Conservation (phyloP, 1,284 basidiomycete genomes). For the Leccinum solheimii region DNA sequence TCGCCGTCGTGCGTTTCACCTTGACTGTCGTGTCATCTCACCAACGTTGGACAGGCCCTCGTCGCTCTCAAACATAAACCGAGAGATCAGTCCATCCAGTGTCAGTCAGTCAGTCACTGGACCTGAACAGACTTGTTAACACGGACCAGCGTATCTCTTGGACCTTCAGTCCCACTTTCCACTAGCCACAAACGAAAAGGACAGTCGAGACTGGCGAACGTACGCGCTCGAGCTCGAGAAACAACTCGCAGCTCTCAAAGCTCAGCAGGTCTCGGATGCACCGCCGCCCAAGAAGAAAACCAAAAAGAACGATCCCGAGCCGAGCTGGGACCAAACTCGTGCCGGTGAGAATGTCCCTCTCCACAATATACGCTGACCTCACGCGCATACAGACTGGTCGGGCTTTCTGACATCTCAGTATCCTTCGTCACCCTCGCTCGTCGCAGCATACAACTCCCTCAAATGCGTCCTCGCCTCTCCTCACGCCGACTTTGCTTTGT, state of each 20-base stretch:
- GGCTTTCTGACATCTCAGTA: slow-evolving; percentile 22
- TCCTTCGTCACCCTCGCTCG: slow-evolving; percentile 27
- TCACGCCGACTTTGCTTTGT: slow-evolving; percentile 5
- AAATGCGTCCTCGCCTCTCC: slow-evolving; percentile 16
- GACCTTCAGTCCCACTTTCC: slow-evolving; percentile 32
- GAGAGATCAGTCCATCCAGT: slow-evolving; percentile 23
- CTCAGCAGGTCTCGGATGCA: slow-evolving; percentile 13
- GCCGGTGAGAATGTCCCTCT: slow-evolving; percentile 5
- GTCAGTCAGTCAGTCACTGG: slow-evolving; percentile 13
- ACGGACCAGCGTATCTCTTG: slow-evolving; percentile 29
- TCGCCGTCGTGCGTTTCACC: slow-evolving; percentile 27
- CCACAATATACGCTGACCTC: neutral
- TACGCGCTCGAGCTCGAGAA: slow-evolving; percentile 33
- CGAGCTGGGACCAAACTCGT: slow-evolving; percentile 26
- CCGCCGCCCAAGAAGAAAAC: slow-evolving; percentile 30
- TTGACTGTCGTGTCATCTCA: neutral
- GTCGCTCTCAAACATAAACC: slow-evolving; percentile 30
- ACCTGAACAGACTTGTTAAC: neutral
- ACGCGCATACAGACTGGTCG: slow-evolving; percentile 22
- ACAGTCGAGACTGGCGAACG: slow-evolving; percentile 21
- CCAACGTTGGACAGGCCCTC: slow-evolving; percentile 23
- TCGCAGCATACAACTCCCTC: slow-evolving; percentile 25
- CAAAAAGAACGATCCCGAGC: slow-evolving; percentile 26
- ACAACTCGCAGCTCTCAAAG: slow-evolving; percentile 24
- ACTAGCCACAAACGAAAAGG: neutral